Evolutionary conservation across 495 filamentous ascomycete species (phyloP).

Genomic region (Hypoxylon rickii): DNA sequence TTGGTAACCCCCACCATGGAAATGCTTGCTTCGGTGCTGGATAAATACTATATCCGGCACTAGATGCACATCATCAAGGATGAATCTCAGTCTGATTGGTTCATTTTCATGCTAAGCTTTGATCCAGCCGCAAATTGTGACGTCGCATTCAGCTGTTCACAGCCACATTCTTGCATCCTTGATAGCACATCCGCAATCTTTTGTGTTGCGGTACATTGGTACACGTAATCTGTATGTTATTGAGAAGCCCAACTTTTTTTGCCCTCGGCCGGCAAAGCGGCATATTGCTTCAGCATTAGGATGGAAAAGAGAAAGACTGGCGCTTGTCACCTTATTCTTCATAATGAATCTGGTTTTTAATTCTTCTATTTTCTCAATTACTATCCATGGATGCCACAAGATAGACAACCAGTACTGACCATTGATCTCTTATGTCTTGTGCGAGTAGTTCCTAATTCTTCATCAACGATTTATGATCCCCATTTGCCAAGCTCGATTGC

Average conservation of each 20-base stretch:
- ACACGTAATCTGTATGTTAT: no score
- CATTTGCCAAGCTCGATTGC: no score
- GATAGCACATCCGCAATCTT: no score
- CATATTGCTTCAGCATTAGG: not conserved
- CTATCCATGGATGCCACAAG: not conserved
- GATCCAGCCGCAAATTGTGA: conserved; percentile 15
- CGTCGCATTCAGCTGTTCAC: conserved; percentile 17
- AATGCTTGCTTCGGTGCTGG: conserved; percentile 7
- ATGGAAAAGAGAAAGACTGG: not conserved
- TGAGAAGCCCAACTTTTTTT: conserved; percentile 6
- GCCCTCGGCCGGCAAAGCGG: conserved; percentile 29
- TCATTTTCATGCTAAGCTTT: conserved; percentile 6
- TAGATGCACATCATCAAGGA: not conserved
- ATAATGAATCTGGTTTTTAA: not conserved
- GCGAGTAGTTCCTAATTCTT: no score
- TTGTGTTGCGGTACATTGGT: not conserved
- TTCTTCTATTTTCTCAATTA: not conserved
- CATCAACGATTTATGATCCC: no score
- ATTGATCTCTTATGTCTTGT: no score
- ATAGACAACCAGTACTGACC: no score
- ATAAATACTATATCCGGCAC: conserved; percentile 5
- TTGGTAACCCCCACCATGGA: not conserved
- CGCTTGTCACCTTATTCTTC: conserved; percentile 5
- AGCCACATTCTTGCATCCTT: no score
- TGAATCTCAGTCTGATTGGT: not conserved